Conservation (phyloP, 2,329 filamentous ascomycete species). For the Alternaria consortialis region DNA sequence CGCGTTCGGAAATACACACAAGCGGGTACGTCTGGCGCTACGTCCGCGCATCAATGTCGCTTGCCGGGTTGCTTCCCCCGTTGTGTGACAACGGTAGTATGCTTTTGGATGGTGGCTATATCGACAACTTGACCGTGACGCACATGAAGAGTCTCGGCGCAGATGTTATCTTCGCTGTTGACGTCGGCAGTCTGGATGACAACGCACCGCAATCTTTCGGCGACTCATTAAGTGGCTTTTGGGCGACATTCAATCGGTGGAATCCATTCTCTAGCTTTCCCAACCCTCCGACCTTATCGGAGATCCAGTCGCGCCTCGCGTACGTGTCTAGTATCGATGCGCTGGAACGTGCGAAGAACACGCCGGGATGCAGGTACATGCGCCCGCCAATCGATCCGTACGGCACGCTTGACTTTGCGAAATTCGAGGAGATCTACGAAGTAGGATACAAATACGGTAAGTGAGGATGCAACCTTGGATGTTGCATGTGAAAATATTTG, state of each 20-base stretch:
- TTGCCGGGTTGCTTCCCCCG: slow-evolving; percentile 90
- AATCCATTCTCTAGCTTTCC: slow-evolving; percentile 90
- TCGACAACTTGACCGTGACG: slow-evolving; percentile 95
- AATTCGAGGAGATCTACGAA: slow-evolving; percentile 96
- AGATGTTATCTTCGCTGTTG: slow-evolving; percentile 93
- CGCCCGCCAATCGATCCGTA: slow-evolving; percentile 92
- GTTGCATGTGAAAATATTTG: background rate
- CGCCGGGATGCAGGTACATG: slow-evolving; percentile 94
- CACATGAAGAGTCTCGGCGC: slow-evolving; percentile 97
- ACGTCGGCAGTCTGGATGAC: slow-evolving; percentile 92
- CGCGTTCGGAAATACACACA: slow-evolving; percentile 89
- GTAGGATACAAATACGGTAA: slow-evolving; percentile 83
- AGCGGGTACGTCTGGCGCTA: slow-evolving; percentile 98
- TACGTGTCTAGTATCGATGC: slow-evolving; percentile 97
- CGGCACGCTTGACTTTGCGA: slow-evolving; percentile 93
- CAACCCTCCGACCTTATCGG: slow-evolving; percentile 92
- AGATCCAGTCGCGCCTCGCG: slow-evolving; percentile 93
- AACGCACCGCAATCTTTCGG: slow-evolving; percentile 91
- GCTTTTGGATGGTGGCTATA: slow-evolving; percentile 94
- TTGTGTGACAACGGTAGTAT: slow-evolving; percentile 97
- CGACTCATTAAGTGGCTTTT: slow-evolving; percentile 92
- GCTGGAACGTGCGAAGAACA: slow-evolving; percentile 89
- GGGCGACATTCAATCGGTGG: slow-evolving; percentile 95
- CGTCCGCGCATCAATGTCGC: slow-evolving; percentile 93
- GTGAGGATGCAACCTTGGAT: slow-evolving; percentile 1